phyloP scores from a whole-genome alignment of 257 asterid species.

The Striga asiatica region DNA sequence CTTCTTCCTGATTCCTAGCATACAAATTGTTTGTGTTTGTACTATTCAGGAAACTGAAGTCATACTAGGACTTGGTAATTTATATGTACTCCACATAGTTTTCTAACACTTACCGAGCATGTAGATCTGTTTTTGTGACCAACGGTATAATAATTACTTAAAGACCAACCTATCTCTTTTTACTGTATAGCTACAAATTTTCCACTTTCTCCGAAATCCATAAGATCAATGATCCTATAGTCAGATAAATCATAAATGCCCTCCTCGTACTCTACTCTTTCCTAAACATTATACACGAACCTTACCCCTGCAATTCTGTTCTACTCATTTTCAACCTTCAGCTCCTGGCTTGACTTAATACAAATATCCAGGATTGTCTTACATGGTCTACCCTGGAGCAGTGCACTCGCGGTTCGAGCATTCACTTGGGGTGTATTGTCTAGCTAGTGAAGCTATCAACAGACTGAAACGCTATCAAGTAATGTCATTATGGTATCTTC shows the following conservation, averaged over 20 bases:
- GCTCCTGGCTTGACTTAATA: slow-evolving; percentile 11
- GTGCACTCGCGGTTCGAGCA: slow-evolving; percentile 96
- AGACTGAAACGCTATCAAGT: slow-evolving; percentile 66
- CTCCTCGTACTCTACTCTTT: slow-evolving; percentile 2
- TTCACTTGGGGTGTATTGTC: slow-evolving; percentile 86
- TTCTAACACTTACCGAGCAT: background rate
- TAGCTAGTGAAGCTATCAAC: slow-evolving; percentile 68
- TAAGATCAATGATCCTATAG: background rate
- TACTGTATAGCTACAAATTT: background rate
- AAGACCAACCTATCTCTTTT: background rate
- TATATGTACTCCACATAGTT: background rate
- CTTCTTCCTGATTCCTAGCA: background rate
- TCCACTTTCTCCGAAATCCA: background rate
- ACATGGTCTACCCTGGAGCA: slow-evolving; percentile 91
- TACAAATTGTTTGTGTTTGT: background rate
- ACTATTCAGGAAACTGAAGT: background rate
- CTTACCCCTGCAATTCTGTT: background rate
- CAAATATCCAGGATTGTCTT: slow-evolving; percentile 45
- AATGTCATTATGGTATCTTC: slow-evolving; percentile 12
- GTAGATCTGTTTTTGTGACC: background rate
- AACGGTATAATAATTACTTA: background rate
- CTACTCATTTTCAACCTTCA: background rate
- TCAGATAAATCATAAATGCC: slow-evolving; percentile 9
- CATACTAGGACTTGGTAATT: background rate
- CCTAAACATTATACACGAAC: background rate